Percentiles rank a stretch among this genome's conserved stretches.
These are phyloP conservation scores for Colletotrichum orbiculare DNA, from an alignment of 2,329 filamentous ascomycete species.

Conservation along the genomic window DNA sequence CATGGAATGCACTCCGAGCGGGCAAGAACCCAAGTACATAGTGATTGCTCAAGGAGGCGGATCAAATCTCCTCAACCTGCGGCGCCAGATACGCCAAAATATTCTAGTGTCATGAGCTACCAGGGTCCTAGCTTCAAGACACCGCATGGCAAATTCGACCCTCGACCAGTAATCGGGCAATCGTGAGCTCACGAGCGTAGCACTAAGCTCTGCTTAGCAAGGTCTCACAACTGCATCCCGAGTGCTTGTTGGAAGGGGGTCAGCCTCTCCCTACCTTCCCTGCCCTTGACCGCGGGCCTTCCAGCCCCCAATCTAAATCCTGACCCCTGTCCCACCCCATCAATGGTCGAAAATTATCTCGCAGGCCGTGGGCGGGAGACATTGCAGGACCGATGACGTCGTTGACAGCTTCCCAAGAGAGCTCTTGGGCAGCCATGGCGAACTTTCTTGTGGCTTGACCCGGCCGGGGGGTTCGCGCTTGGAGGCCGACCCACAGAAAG, in stretches of 20 bases:
- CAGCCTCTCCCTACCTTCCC: constrained; percentile 1
- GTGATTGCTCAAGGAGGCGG: constrained; percentile 3
- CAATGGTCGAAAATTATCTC: background rate
- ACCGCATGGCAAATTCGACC: constrained; percentile 26
- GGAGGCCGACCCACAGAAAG: background rate
- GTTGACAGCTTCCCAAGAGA: background rate
- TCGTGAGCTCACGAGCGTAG: constrained; percentile 13
- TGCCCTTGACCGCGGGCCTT: background rate
- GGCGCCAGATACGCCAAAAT: no score
- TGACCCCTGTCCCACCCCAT: constrained; percentile 7
- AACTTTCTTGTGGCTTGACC: constrained; percentile 13
- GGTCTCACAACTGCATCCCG: no score
- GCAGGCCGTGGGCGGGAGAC: background rate
- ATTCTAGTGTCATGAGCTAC: background rate
- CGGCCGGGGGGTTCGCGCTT: background rate
- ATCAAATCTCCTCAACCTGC: no score
- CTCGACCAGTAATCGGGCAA: constrained; percentile 26
- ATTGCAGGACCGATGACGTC: constrained; percentile 20
- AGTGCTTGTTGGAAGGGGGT: constrained; percentile 9
- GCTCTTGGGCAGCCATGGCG: background rate
- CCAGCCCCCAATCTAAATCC: constrained; percentile 12
- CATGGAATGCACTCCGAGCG: background rate
- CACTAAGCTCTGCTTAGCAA: constrained; percentile 22
- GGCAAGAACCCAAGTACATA: background rate
- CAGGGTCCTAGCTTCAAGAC: background rate